Evolutionary conservation across 2,329 filamentous ascomycete species (phyloP).

Genomic region (Diplodia seriata): DNA sequence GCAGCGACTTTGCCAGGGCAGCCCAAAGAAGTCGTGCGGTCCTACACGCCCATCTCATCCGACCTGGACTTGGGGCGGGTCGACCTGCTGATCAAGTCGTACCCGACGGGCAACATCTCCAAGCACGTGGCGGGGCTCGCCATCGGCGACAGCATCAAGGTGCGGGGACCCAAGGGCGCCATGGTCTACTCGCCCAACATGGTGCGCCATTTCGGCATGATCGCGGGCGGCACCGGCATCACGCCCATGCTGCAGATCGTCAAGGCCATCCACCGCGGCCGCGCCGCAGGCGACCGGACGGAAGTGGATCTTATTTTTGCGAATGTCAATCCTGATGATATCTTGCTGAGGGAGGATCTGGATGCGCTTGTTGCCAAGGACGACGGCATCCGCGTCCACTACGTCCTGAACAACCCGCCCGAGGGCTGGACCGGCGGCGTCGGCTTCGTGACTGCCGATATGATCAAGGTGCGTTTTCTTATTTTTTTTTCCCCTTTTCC

Average conservation of each 20-base stretch:
- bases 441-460: slow-evolving; percentile 92
- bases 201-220: slow-evolving; percentile 96
- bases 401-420: slow-evolving; percentile 95
- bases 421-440: slow-evolving; percentile 90
- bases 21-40: slow-evolving; percentile 51
- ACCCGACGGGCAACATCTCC: slow-evolving; percentile 96
- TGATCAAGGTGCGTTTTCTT: slow-evolving; percentile 75
- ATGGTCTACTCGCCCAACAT: slow-evolving; percentile 98
- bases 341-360: slow-evolving; percentile 90
- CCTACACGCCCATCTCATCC: slow-evolving; percentile 52
- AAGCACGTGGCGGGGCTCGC: slow-evolving; percentile 84
- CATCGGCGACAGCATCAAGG: slow-evolving; percentile 81
- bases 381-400: slow-evolving; percentile 83
- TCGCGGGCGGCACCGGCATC: slow-evolving; percentile 95
- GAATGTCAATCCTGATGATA: slow-evolving; percentile 92
- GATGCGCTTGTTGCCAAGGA: slow-evolving; percentile 81
- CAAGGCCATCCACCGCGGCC: slow-evolving; percentile 84
- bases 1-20: slow-evolving; percentile 63
- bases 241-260: slow-evolving; percentile 98
- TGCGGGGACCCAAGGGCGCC: slow-evolving; percentile 93
- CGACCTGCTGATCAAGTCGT: slow-evolving; percentile 97
- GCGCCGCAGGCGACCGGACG: slow-evolving; percentile 74
- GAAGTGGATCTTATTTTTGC: slow-evolving; percentile 95
- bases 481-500: neutral
- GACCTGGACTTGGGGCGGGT: slow-evolving; percentile 75